These are phyloP conservation scores for Rosellinia necatrix DNA, from an alignment of 2,329 filamentous ascomycete species.

Conservation along the genomic window DNA sequence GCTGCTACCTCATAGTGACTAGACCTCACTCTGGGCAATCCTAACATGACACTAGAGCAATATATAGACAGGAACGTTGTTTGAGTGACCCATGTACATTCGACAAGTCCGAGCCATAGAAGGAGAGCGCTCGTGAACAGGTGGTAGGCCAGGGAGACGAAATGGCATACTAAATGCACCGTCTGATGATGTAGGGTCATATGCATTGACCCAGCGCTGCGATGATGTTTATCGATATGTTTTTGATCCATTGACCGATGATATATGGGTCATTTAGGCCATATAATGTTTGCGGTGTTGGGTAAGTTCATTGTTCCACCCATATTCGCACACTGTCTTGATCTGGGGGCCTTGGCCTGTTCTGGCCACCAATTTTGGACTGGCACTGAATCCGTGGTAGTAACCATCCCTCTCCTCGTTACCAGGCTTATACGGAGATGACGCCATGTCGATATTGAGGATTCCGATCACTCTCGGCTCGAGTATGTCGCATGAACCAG, in stretches of 20 bases:
- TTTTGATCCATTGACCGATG: slow-evolving; percentile 5
- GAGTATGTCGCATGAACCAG: too few relatives aligned
- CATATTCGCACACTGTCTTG: neutral
- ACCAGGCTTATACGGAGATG: slow-evolving; percentile 3
- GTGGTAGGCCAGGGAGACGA: too few relatives aligned
- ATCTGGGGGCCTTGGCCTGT: slow-evolving; percentile 7
- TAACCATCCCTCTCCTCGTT: neutral
- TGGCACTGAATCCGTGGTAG: slow-evolving; percentile 12
- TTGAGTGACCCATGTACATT: too few relatives aligned
- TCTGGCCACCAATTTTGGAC: slow-evolving; percentile 9
- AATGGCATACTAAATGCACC: too few relatives aligned
- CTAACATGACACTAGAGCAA: too few relatives aligned
- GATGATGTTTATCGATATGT: slow-evolving; percentile 4
- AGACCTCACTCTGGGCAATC: too few relatives aligned
- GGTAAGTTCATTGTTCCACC: neutral
- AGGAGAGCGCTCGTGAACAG: too few relatives aligned
- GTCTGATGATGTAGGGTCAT: too few relatives aligned
- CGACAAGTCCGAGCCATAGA: too few relatives aligned
- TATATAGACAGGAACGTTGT: too few relatives aligned
- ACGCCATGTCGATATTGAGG: neutral
- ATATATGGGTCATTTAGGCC: neutral
- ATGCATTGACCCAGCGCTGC: neutral
- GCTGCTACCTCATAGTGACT: too few relatives aligned
- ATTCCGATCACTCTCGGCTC: too few relatives aligned
- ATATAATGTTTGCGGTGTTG: slow-evolving; percentile 3